Evolutionary conservation across 2,329 filamentous ascomycete species (phyloP).

Genomic region (Aspergillus luchuensis): DNA sequence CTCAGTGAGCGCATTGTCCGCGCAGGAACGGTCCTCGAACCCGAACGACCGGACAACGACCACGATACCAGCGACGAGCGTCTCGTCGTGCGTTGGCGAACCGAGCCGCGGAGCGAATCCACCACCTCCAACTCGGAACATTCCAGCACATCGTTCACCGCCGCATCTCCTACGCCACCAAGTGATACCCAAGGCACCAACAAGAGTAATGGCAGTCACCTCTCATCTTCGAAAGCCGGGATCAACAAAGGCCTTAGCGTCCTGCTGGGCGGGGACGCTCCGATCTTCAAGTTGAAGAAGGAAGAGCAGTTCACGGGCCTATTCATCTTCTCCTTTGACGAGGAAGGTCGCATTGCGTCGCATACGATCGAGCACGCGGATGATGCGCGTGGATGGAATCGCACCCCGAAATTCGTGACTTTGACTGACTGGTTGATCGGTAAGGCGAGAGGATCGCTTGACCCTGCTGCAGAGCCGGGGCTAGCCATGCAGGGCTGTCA

Average conservation of each 20-base stretch:
- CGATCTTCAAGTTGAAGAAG: conserved; percentile 54
- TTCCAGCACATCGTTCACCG: conserved; percentile 9
- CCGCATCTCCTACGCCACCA: neutral
- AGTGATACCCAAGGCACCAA: neutral
- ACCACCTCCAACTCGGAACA: neutral
- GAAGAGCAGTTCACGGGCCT: conserved; percentile 83
- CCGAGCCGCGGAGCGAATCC: conserved; percentile 47
- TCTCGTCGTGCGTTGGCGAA: conserved; percentile 88
- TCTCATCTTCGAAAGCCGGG: conserved; percentile 32
- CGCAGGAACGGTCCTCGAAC: conserved; percentile 45
- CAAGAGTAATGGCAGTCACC: conserved; percentile 17
- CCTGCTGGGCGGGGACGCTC: conserved; percentile 57
- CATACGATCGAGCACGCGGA: conserved; percentile 96
- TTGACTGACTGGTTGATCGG: conserved; percentile 94
- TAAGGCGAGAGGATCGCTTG: conserved; percentile 61
- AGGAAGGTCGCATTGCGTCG: conserved; percentile 76
- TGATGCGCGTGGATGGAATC: conserved; percentile 79
- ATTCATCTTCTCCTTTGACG: conserved; percentile 95
- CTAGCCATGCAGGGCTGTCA: conserved; percentile 32
- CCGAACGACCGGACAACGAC: conserved; percentile 35
- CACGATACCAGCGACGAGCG: conserved; percentile 63
- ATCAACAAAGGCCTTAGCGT: conserved; percentile 45
- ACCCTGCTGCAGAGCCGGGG: conserved; percentile 30
- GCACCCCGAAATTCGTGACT: conserved; percentile 80
- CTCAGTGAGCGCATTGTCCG: conserved; percentile 86